phyloP scores from a whole-genome alignment of 176 grass and related monocot genomes.

The Zizania latifolia region DNA sequence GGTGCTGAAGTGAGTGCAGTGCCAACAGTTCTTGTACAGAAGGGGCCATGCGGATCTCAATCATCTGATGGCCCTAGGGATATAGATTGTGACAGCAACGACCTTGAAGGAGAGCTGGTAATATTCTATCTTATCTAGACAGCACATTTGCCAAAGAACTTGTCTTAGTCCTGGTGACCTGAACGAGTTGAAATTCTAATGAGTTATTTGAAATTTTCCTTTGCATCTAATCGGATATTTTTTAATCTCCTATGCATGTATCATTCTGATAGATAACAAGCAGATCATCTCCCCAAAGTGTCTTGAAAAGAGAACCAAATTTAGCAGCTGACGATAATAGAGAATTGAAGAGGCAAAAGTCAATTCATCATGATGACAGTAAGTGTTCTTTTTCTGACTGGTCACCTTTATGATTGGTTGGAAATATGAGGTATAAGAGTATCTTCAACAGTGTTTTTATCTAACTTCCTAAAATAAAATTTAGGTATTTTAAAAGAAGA shows the following conservation, averaged over 20 bases:
- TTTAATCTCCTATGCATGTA: not conserved
- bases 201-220: not conserved
- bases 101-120: conserved; percentile 61
- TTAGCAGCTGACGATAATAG: conserved; percentile 25
- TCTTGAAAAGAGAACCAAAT: conserved; percentile 33
- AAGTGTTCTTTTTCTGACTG: conserved; percentile 11
- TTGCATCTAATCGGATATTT: not conserved
- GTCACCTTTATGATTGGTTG: not conserved
- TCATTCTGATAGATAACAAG: conserved; percentile 41
- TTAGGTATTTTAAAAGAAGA: too few relatives aligned
- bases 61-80: conserved; percentile 49
- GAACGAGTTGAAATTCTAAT: not conserved
- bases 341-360: conserved; percentile 69
- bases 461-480: too few relatives aligned
- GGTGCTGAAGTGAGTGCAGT: conserved; percentile 19
- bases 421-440: not conserved
- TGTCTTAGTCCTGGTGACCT: not conserved
- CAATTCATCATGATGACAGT: conserved; percentile 32
- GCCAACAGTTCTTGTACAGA: conserved; percentile 29
- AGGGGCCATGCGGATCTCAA: conserved; percentile 48
- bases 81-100: conserved; percentile 72
- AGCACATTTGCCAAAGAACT: not conserved
- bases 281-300: conserved; percentile 37
- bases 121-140: conserved; percentile 8
- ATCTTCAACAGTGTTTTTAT: too few relatives aligned